Evolutionary conservation across 2,329 filamentous ascomycete species (phyloP), one percentile per base, ranked within the genome.

Genomic region (Neonectria punicea): DNA sequence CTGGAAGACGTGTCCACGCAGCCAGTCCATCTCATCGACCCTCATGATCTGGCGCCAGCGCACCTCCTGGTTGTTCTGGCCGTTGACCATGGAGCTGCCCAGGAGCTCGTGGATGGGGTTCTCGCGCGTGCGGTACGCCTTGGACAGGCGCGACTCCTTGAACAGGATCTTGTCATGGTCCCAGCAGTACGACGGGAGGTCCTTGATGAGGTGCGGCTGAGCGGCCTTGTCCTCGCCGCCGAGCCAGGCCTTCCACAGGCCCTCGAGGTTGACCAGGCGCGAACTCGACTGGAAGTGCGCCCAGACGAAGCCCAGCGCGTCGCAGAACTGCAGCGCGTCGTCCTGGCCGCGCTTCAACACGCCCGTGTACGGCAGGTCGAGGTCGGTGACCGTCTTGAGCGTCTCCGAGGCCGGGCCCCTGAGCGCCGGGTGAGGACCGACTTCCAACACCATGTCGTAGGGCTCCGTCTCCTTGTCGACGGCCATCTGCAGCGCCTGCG

Each of bases 381-480:
- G 25, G 3, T 47, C 41, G 1, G 43, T 43, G 2, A 50, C 49
- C 5, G 65, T 47, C 14, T 60, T 55, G 20, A 70, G 41, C 7
- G 83, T 83, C 72, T 85, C 80, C 59, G 81, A 81, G 47, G 81
- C 75, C 0, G 83, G 83, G 0, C 83, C 83, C 53, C 82, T 80
- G 5, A 86, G 77, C 0, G 82, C 83, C 1, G 83, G 79, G 67
- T 85, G 83, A 1, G 84, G 83, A 0, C 84, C 83, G 5, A 85
- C 68, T 67, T 86, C 84, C 5, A 78, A 32, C 9, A 67, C 66
- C 1, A 73, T 14, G 34, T 66, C 46, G 10, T 50, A 62, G 0
- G 66, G 9, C 0, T 49, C 5, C 25, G 3, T 34, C 28, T 10
- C 41, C n/a, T 9, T 49, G 54, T 2, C 16, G 10, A 63, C 43